These are phyloP conservation scores for Laguncularia racemosa DNA, from an alignment of 345 rosid species.

Conservation along the genomic window DNA sequence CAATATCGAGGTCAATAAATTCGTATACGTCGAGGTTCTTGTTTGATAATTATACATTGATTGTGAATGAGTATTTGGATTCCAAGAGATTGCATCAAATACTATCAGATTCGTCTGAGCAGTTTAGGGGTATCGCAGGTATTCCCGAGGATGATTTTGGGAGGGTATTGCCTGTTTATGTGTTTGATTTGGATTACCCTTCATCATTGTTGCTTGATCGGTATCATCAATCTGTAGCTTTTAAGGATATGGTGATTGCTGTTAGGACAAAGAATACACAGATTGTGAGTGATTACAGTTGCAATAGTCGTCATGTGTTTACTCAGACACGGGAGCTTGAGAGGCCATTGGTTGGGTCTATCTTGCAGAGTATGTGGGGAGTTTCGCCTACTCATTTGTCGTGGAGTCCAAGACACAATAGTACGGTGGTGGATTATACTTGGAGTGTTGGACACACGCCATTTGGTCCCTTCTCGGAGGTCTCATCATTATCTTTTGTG, in stretches of 20 bases:
- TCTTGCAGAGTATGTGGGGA: constrained; percentile 99
- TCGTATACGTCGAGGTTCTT: constrained; percentile 93
- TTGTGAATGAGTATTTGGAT: constrained; percentile 94
- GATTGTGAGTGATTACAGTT: constrained; percentile 89
- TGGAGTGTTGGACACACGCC: constrained; percentile 99
- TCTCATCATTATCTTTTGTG: constrained; percentile 66
- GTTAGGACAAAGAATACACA: constrained; percentile 82
- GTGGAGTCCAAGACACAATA: constrained; percentile 84
- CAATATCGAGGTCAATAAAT: constrained; percentile 65
- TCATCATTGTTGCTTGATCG: constrained; percentile 71
- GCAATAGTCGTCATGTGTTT: constrained; percentile 89
- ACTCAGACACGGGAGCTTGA: constrained; percentile 74
- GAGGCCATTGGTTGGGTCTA: constrained; percentile 82
- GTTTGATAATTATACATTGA: constrained; percentile 92
- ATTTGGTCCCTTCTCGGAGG: constrained; percentile 92
- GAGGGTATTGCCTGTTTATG: constrained; percentile 83
- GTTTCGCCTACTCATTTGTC: constrained; percentile 82
- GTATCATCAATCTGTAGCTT: constrained; percentile 84
- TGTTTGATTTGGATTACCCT: constrained; percentile 78
- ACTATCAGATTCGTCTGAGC: constrained; percentile 70
- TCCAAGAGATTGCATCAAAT: constrained; percentile 86
- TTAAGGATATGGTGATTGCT: constrained; percentile 89
- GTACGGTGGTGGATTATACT: constrained; percentile 81
- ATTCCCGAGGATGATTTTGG: constrained; percentile 67
- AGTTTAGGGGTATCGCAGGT: constrained; percentile 66